These are phyloP conservation scores for Ceratorhiza oryzae-sativae DNA, from an alignment of 1,284 basidiomycete genomes.

Conservation along the genomic window DNA sequence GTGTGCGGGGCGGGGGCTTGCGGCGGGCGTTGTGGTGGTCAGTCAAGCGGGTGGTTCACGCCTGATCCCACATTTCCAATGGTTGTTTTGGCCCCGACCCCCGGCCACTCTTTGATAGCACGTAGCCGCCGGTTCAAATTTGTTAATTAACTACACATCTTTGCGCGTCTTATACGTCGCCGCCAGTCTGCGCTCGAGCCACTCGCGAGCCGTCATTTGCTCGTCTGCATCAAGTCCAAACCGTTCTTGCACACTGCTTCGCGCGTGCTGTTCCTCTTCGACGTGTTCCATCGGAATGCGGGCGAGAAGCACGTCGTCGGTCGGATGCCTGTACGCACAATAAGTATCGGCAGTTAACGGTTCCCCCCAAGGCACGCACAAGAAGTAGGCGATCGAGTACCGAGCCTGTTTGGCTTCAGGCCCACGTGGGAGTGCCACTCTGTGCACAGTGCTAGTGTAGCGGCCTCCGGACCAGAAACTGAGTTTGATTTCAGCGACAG, in stretches of 20 bases:
- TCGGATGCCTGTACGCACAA: slow-evolving; percentile 37
- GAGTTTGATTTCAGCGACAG: slow-evolving; percentile 10
- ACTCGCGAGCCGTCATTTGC: slow-evolving; percentile 41
- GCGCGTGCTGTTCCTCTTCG: slow-evolving; percentile 23
- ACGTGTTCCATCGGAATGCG: slow-evolving; percentile 31
- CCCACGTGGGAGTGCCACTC: slow-evolving; percentile 41
- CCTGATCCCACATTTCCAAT: slow-evolving; percentile 6
- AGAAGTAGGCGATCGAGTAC: slow-evolving; percentile 44
- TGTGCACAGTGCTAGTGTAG: slow-evolving; percentile 43
- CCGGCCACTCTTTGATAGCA: not conserved
- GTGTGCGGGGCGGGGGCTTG: slow-evolving; percentile 1
- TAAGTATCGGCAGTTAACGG: not conserved
- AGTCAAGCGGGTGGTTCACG: slow-evolving; percentile 8
- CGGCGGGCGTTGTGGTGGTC: slow-evolving; percentile 11
- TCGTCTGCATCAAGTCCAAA: slow-evolving; percentile 42
- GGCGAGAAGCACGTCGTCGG: slow-evolving; percentile 39
- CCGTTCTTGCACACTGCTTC: slow-evolving; percentile 24
- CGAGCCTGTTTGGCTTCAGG: slow-evolving; percentile 29
- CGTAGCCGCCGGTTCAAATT: not conserved
- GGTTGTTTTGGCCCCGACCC: slow-evolving; percentile 16
- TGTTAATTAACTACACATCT: slow-evolving; percentile 18
- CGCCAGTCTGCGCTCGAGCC: slow-evolving; percentile 40
- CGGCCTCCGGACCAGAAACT: slow-evolving; percentile 44
- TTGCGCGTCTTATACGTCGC: slow-evolving; percentile 41
- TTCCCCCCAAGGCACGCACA: slow-evolving; percentile 33